Evolutionary conservation across 2,329 filamentous ascomycete species (phyloP), one percentile per base, ranked within the genome.

Genomic region (Zopfia rhizophila): DNA sequence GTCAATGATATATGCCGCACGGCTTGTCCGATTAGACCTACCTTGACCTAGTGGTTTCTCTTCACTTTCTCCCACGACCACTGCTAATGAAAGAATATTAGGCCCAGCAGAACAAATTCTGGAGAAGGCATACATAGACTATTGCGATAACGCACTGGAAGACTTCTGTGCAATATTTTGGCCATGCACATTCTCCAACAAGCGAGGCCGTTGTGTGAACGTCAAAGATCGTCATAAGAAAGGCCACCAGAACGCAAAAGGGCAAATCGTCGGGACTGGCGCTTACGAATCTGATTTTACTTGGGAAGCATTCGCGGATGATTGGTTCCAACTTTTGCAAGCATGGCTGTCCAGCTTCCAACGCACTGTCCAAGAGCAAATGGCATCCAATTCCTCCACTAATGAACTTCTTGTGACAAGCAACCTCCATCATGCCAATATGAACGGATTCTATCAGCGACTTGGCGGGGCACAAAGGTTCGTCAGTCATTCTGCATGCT

Each of bases 141-240:
- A 76, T 43, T 69, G 73, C 31, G 68, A 76, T 35, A 65, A 66
- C 42, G 76, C 77, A 1, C 63, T 80, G 22, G 63, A 73, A 19
- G 69, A 75, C 33, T 80, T 78, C 45, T 71, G 74, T 32, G 66
- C 75, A 28, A 66, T 73, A 23, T 70, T 76, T 42, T 79, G 74
- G 67, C 77, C 75, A 5, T 81, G 78, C 45, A 70, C 73, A 30
- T 78, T 68, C 43, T 40, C 51, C 2, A 63, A 72, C 12, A 48
- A 43, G 19, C 16, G 40, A 5, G 35, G 29, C 4, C 46, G 61
- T 23, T 78, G 75, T 45, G 62, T 72, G 10, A 78, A 78, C 51
- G 66, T 73, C 6, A 56, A 56, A 13, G 60, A 50, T 10, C 60
- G 69, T 3, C 75, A 77, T 29, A 43, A 56, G 2, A 76, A 77